phyloP scores from a whole-genome alignment of 2,329 filamentous ascomycete genomes.

The Sporothrix pseudoabietina region DNA sequence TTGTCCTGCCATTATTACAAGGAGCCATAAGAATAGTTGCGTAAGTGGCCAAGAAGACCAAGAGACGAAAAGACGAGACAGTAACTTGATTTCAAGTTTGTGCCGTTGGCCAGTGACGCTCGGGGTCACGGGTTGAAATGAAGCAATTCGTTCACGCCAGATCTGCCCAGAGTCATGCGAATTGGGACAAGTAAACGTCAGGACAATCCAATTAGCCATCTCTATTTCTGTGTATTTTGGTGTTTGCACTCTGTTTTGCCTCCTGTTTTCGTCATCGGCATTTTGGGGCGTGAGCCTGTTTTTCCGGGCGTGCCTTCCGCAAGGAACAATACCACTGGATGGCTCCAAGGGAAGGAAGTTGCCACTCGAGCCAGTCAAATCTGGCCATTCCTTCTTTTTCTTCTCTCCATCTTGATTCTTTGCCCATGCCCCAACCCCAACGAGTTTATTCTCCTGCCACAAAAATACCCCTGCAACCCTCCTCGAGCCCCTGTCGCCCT shows the following conservation, averaged over 20 bases:
- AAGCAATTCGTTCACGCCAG: not conserved
- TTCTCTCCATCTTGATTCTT: too few relatives aligned
- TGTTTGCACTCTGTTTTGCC: not conserved
- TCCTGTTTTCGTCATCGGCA: constrained; percentile 11
- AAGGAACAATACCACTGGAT: not conserved
- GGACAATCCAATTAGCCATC: not conserved
- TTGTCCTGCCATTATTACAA: not conserved
- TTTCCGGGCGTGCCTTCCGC: not conserved
- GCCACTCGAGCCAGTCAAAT: not conserved
- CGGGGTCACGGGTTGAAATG: not conserved
- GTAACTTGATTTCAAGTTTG: not conserved
- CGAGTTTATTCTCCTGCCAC: not conserved
- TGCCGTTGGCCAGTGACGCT: not conserved
- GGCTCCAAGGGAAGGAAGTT: not conserved
- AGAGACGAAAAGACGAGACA: not conserved
- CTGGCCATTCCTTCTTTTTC: not conserved
- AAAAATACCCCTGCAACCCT: not conserved
- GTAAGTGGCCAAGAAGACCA: constrained; percentile 1
- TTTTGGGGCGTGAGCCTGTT: not conserved
- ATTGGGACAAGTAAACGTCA: not conserved
- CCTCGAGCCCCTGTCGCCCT: not conserved
- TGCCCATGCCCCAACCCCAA: not conserved
- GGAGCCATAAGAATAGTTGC: not conserved
- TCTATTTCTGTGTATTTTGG: not conserved
- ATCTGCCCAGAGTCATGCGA: not conserved